Evolutionary conservation across 257 asterid genomes (phyloP).

Genomic region (Forsythia viridissima): DNA sequence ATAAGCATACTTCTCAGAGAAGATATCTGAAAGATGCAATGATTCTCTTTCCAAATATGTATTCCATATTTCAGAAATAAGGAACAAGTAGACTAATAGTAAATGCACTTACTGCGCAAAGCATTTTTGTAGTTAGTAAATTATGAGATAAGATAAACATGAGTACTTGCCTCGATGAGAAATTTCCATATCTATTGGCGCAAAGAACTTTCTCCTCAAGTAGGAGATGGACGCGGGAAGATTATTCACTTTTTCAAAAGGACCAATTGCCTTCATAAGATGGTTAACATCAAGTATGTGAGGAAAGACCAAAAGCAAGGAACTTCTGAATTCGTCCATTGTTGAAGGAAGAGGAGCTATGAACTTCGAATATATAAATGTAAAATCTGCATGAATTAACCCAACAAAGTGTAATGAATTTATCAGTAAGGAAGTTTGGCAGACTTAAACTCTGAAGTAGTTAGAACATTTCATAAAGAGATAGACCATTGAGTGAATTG

Average conservation of each 20-base stretch:
- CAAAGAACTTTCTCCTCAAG: slow-evolving; percentile 51
- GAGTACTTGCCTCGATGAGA: slow-evolving; percentile 51
- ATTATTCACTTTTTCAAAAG: slow-evolving; percentile 50
- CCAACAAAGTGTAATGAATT: not conserved
- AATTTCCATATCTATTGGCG: slow-evolving; percentile 60
- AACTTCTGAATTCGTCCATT: slow-evolving; percentile 58
- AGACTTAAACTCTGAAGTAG: slow-evolving; percentile 18
- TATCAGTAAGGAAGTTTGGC: slow-evolving; percentile 21
- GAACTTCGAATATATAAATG: slow-evolving; percentile 74
- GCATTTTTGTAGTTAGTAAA: slow-evolving; percentile 1
- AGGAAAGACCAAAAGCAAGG: slow-evolving; percentile 59
- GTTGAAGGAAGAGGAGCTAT: slow-evolving; percentile 74
- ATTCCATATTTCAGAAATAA: slow-evolving; percentile 5
- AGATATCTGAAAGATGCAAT: not conserved
- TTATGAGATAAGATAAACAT: slow-evolving; percentile 5
- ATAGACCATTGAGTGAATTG: slow-evolving; percentile 77
- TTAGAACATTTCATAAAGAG: slow-evolving; percentile 25
- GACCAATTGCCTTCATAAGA: slow-evolving; percentile 70
- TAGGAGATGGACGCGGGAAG: slow-evolving; percentile 60
- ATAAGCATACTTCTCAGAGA: slow-evolving; percentile 6
- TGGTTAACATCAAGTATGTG: slow-evolving; percentile 64
- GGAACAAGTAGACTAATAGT: not conserved
- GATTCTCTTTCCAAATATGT: not conserved
- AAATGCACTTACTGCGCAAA: slow-evolving; percentile 6
- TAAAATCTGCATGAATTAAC: slow-evolving; percentile 61